Conservation (phyloP, 768 basidiomycete genomes). For the Psilocybe cubensis region DNA sequence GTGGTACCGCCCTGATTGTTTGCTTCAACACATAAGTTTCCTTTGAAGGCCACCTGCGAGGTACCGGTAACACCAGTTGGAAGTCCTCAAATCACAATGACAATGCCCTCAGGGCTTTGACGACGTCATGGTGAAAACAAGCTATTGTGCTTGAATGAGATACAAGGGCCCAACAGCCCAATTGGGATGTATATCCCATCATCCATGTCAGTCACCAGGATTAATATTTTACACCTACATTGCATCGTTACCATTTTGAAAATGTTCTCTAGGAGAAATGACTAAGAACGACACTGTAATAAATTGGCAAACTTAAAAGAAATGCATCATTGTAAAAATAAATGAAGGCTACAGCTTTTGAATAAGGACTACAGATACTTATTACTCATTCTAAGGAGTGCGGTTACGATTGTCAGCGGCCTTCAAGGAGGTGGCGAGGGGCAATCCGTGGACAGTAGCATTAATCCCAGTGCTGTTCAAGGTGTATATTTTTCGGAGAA, state of each 20-base stretch:
- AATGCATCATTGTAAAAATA: too few relatives aligned
- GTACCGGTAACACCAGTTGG: conserved; percentile 92
- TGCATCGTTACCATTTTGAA: too few relatives aligned
- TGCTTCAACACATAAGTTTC: conserved; percentile 92
- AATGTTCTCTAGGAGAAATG: too few relatives aligned
- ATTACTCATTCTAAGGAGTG: conserved; percentile 97
- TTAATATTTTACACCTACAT: too few relatives aligned
- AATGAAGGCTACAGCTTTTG: too few relatives aligned
- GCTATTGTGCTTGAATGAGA: conserved; percentile 98
- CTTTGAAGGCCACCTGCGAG: conserved; percentile 97
- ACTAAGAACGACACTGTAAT: too few relatives aligned
- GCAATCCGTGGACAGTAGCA: conserved; percentile 84
- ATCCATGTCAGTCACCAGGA: too few relatives aligned
- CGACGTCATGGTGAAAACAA: conserved; percentile 98
- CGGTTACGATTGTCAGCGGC: conserved; percentile 95
- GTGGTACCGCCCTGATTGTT: conserved; percentile 80
- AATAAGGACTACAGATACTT: too few relatives aligned
- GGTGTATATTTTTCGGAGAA: too few relatives aligned
- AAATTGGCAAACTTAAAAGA: too few relatives aligned
- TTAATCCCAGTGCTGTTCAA: too few relatives aligned
- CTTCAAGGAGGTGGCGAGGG: conserved; percentile 94
- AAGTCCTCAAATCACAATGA: conserved; percentile 83
- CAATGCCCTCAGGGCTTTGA: conserved; percentile 95
- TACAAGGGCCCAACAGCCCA: conserved; percentile 79
- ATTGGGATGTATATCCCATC: conserved; percentile 86